Conservation (phyloP, 108 stramenopile species). For the Aureococcus anophagefferens region DNA sequence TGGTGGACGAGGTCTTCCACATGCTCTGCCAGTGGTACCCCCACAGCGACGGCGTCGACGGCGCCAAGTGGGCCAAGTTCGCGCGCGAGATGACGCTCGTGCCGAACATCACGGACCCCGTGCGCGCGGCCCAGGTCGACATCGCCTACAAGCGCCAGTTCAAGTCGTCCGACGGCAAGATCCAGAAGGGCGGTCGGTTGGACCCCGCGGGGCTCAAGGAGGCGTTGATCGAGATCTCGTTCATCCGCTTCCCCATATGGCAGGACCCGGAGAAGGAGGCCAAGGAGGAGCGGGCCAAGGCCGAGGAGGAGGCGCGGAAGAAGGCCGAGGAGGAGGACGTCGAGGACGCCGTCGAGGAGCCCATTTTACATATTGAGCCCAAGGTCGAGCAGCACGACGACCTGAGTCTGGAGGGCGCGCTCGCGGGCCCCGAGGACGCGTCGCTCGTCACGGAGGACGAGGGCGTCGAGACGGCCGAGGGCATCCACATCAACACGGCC, state of each 20-base stretch:
- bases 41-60: constrained; percentile 28
- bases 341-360: neutral
- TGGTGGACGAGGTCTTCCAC: constrained; percentile 32
- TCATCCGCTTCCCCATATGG: constrained; percentile 24
- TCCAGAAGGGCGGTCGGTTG: neutral
- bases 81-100: constrained; percentile 43
- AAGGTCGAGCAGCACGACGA: too few relatives aligned
- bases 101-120: constrained; percentile 15
- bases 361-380: too few relatives aligned
- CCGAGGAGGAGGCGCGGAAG: neutral
- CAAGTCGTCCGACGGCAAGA: constrained; percentile 27
- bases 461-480: neutral
- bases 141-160: constrained; percentile 38
- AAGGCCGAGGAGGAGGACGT: neutral
- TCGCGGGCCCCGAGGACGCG: too few relatives aligned
- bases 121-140: constrained; percentile 31
- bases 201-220: constrained; percentile 23
- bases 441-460: neutral
- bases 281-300: neutral
- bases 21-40: constrained; percentile 45
- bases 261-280: neutral
- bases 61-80: constrained; percentile 49
- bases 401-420: too few relatives aligned
- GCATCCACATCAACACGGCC: too few relatives aligned
- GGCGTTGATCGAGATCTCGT: constrained; percentile 34